These are phyloP conservation scores for Bimuria novae-zelandiae DNA, from an alignment of 2,329 filamentous ascomycete species.

Conservation along the genomic window DNA sequence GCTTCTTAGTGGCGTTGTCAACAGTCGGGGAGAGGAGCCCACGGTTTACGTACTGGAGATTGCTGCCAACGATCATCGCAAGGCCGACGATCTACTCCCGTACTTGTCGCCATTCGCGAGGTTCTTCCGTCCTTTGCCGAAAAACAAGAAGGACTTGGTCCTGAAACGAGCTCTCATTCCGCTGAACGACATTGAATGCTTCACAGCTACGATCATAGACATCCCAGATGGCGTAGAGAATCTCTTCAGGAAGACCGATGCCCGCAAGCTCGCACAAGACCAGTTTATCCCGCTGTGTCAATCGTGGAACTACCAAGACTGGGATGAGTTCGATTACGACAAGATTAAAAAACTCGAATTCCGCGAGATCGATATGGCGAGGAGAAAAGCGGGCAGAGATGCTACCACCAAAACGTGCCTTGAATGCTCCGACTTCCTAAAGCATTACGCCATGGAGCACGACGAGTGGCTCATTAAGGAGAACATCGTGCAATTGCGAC, in stretches of 20 bases:
- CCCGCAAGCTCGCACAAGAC: constrained; percentile 65
- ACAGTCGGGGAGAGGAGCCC: constrained; percentile 67
- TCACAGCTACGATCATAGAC: constrained; percentile 71
- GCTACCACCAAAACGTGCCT: constrained; percentile 70
- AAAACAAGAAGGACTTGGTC: constrained; percentile 68
- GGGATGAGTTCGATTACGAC: constrained; percentile 82
- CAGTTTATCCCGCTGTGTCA: constrained; percentile 71
- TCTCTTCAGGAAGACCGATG: constrained; percentile 58
- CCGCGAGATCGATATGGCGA: constrained; percentile 76
- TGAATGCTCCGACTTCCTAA: constrained; percentile 77
- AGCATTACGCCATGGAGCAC: constrained; percentile 95
- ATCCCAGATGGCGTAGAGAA: constrained; percentile 50
- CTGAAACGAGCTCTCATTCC: constrained; percentile 72
- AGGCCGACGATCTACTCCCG: constrained; percentile 83
- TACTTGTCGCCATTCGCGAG: constrained; percentile 74
- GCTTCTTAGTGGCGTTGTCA: constrained; percentile 70
- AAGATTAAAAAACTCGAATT: constrained; percentile 82
- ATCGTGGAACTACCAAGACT: constrained; percentile 74
- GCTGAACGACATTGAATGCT: constrained; percentile 78
- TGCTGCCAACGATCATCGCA: constrained; percentile 68
- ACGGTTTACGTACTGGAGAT: constrained; percentile 81
- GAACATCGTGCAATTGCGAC: constrained; percentile 84
- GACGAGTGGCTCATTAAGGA: constrained; percentile 97
- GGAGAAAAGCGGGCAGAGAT: constrained; percentile 65
- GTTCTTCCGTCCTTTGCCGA: constrained; percentile 70